Percentiles rank a stretch among this genome's conserved stretches.
Conservation (phyloP, 352 stramenopile species). For the Phytophthora niederhauseri region DNA sequence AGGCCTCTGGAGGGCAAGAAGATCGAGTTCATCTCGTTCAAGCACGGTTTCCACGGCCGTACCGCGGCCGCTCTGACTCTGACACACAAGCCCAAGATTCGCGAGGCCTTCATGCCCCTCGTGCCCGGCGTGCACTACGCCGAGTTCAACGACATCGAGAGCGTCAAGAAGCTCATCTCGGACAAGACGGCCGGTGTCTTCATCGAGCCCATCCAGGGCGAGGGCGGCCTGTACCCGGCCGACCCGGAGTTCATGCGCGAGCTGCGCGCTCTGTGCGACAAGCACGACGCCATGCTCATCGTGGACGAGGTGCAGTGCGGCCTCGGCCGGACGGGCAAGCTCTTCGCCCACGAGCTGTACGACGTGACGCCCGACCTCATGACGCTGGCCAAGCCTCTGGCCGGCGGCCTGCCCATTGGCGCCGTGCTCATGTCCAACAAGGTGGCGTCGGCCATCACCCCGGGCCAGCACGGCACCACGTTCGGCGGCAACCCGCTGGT, state of each 20-base stretch:
- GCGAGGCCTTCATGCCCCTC: conserved; percentile 82
- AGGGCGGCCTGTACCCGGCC: conserved; percentile 95
- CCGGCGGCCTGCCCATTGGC: conserved; percentile 96
- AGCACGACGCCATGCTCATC: conserved; percentile 96
- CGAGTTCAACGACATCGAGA: conserved; percentile 86
- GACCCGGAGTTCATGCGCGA: conserved; percentile 92
- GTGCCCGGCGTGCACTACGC: conserved; percentile 78
- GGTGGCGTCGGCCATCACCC: conserved; percentile 88
- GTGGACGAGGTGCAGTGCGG: conserved; percentile 99
- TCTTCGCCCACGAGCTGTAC: conserved; percentile 96
- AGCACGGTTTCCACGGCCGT: conserved; percentile 86
- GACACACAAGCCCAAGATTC: conserved; percentile 91
- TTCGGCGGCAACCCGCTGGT: conserved; percentile 98
- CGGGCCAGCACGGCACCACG: conserved; percentile 95
- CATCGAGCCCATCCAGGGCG: conserved; percentile 89
- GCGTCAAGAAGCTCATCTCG: conserved; percentile 74
- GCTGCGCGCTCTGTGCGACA: conserved; percentile 92
- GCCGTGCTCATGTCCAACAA: conserved; percentile 95
- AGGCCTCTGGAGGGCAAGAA: conserved; percentile 81
- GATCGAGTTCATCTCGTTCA: conserved; percentile 88
- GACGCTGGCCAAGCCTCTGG: conserved; percentile 97
- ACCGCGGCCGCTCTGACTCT: conserved; percentile 77
- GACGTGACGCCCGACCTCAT: conserved; percentile 96
- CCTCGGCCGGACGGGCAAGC: conserved; percentile 94
- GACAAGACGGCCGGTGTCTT: conserved; percentile 81